Evolutionary conservation across 768 basidiomycete genomes (phyloP), one percentile per base, ranked within the genome.

Genomic region (Nidularia sp.): DNA sequence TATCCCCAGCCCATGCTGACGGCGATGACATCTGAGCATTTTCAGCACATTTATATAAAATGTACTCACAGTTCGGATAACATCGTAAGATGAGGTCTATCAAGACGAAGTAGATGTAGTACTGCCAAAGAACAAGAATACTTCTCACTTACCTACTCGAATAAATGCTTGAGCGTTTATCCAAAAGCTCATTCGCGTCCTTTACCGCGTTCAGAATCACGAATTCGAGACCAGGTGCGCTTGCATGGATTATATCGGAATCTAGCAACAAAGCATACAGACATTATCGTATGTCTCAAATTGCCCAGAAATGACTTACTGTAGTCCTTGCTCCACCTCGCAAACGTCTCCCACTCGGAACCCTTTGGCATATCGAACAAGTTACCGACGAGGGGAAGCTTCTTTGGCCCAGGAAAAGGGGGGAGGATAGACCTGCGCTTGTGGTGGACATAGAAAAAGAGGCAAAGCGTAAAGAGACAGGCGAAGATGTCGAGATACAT

Each of bases 201-300:
- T 50, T 45, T 13, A 52, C 29, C n/a, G 57, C 51, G 46, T 59
- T 59, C 4, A 59, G 32, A 18, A 59, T 47, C 31, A 59, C 46
- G 12, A 59, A 31, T n/a, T 45, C 29, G 32, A 31, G 47, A 10
- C 54, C 54, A 2, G 41, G 34, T 12, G 48, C 34, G 12, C 48
- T 50, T 5, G 52, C 33, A 42, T 51, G 52, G 15, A 57, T 34
- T 13, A 48, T 45, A 49, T 55, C 50, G 3, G 51, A 49, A 6
- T 45, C 44, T 57, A 25, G 6, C 2, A 9, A 29, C 25, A 29
- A 2, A 29, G 6, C 12, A 45, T n/a, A n/a, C 25, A 45, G 25
- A 45, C 25, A 6, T n/a, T 9, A 45, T 10, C n/a, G n/a, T 13
- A 9, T 3, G 25, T 13, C 9, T 3, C 9, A 45, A 45, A 45